These are phyloP conservation scores for Aspergillus sp. DNA, from an alignment of 2,329 filamentous ascomycete species.

Conservation along the genomic window DNA sequence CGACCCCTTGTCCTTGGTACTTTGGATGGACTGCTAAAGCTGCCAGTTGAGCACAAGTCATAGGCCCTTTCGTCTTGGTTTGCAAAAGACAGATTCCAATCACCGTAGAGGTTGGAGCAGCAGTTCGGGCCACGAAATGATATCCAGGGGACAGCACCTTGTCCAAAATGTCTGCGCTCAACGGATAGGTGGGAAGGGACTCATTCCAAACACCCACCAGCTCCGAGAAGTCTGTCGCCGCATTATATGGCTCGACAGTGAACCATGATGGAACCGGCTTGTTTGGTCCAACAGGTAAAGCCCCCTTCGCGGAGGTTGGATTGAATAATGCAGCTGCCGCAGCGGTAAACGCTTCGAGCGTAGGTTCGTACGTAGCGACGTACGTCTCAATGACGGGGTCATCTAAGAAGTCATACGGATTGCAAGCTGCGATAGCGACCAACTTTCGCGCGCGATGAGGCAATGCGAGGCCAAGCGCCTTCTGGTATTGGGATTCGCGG, in stretches of 20 bases:
- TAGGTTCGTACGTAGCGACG: constrained; percentile 47
- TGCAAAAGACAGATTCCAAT: constrained; percentile 42
- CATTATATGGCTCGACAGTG: constrained; percentile 17
- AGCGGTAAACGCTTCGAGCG: constrained; percentile 40
- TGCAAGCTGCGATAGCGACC: constrained; percentile 43
- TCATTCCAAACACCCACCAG: constrained; percentile 34
- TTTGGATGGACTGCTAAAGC: constrained; percentile 37
- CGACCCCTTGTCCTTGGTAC: constrained; percentile 38
- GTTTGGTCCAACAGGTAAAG: constrained; percentile 34
- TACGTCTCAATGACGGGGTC: constrained; percentile 39
- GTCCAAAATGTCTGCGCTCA: constrained; percentile 27
- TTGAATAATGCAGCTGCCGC: constrained; percentile 43
- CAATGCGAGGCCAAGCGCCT: constrained; percentile 32
- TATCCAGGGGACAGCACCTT: constrained; percentile 28
- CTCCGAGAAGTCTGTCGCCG: constrained; percentile 26
- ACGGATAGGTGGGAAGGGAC: constrained; percentile 36
- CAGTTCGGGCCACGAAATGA: constrained; percentile 35
- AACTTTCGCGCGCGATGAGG: constrained; percentile 28
- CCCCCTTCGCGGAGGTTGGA: constrained; percentile 24
- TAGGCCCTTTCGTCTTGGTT: constrained; percentile 22
- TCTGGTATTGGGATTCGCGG: constrained; percentile 37
- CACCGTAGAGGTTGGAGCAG: constrained; percentile 13
- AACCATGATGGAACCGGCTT: constrained; percentile 12
- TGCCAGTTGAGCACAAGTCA: constrained; percentile 32
- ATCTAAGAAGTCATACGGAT: constrained; percentile 46